Conservation (phyloP, 2,329 filamentous ascomycete genomes). For the Beauveria australis region DNA sequence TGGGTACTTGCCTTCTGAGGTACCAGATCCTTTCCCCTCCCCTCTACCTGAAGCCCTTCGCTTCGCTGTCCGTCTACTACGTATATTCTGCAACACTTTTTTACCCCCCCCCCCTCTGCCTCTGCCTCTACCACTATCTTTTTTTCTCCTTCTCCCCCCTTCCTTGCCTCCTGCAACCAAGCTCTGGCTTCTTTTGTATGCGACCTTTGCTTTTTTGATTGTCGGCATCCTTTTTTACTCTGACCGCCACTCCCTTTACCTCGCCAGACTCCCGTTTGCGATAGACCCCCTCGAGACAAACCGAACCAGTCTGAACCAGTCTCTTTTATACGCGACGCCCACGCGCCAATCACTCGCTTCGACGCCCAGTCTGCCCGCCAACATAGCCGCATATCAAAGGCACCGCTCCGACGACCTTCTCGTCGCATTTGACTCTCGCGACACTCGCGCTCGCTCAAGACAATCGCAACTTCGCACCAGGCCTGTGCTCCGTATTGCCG, state of each 20-base stretch:
- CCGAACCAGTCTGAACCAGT: no score
- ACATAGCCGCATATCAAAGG: not conserved
- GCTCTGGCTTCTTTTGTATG: slow-evolving; percentile 5
- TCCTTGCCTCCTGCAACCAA: slow-evolving; percentile 1
- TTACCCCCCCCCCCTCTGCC: not conserved
- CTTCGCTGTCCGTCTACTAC: not conserved
- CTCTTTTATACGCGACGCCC: slow-evolving; percentile 6
- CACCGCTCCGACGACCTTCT: not conserved
- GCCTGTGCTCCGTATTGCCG: not conserved
- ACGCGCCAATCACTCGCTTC: not conserved
- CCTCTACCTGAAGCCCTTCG: not conserved
- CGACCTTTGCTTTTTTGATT: not conserved
- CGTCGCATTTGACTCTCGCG: not conserved
- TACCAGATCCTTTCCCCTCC: not conserved
- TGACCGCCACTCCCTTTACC: not conserved
- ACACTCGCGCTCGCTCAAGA: not conserved
- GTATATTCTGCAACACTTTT: slow-evolving; percentile 5
- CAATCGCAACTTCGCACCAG: not conserved
- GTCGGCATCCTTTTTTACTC: not conserved
- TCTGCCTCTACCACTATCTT: not conserved
- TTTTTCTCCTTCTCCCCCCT: not conserved
- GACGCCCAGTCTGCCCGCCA: not conserved
- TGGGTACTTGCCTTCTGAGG: not conserved
- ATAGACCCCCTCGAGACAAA: not conserved
- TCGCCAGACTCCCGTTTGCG: not conserved